Conservation (phyloP, 371 early-diverging fungal species). For the Ordospora pajunii region DNA sequence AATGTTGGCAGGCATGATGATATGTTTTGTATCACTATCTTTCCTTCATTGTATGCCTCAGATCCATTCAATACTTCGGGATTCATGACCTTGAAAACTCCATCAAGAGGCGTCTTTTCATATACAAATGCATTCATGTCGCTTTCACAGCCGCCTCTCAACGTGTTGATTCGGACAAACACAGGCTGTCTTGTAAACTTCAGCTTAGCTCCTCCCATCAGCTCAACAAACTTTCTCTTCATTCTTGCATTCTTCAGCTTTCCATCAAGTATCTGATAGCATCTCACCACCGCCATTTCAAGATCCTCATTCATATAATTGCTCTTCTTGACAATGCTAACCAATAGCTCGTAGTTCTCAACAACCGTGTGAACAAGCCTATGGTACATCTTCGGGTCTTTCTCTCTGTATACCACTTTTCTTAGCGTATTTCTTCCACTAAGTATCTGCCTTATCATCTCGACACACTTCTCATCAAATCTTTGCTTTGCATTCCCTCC, state of each 20-base stretch:
- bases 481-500: neutral
- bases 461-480: conserved; percentile 53
- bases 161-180: conserved; percentile 51
- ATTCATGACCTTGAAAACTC: conserved; percentile 52
- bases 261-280: conserved; percentile 53
- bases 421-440: conserved; percentile 50
- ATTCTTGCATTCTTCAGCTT: conserved; percentile 45
- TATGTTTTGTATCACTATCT: conserved; percentile 57
- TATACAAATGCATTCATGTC: conserved; percentile 22
- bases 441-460: conserved; percentile 51
- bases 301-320: conserved; percentile 28
- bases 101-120: conserved; percentile 43
- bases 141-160: conserved; percentile 29
- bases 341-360: conserved; percentile 38
- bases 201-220: conserved; percentile 6
- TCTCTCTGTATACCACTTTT: conserved; percentile 54
- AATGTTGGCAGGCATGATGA: conserved; percentile 78
- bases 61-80: conserved; percentile 30
- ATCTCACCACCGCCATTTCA: conserved; percentile 32
- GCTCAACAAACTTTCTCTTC: conserved; percentile 41
- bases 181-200: neutral
- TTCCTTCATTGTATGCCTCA: conserved; percentile 31
- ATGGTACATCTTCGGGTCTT: conserved; percentile 49
- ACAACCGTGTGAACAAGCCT: conserved; percentile 50
- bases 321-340: conserved; percentile 30